phyloP scores from a whole-genome alignment of 345 rosid species.

The Populus simonii region DNA sequence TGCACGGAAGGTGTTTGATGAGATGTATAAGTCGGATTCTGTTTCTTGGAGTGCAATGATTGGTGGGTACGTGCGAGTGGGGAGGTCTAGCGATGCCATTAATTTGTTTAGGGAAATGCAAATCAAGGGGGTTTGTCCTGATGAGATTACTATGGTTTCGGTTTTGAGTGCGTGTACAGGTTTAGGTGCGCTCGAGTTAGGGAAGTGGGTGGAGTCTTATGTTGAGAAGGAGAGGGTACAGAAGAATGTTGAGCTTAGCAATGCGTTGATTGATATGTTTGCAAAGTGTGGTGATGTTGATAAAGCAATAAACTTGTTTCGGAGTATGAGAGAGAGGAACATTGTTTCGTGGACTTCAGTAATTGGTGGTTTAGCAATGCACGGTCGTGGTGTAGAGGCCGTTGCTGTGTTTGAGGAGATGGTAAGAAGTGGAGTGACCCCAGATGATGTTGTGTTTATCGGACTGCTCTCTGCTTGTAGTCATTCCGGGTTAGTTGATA shows the following conservation, averaged over 20 bases:
- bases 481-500: slow-evolving; percentile 25
- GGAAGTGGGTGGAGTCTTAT: slow-evolving; percentile 52
- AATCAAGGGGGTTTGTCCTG: slow-evolving; percentile 38
- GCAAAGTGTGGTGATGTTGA: slow-evolving; percentile 58
- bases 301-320: slow-evolving; percentile 47
- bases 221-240: slow-evolving; percentile 31
- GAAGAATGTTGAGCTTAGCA: slow-evolving; percentile 41
- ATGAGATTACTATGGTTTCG: slow-evolving; percentile 52
- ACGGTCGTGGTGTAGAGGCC: slow-evolving; percentile 55
- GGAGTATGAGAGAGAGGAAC: slow-evolving; percentile 38
- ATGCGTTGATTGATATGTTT: slow-evolving; percentile 52
- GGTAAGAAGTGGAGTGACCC: slow-evolving; percentile 20
- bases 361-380: slow-evolving; percentile 55
- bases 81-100: slow-evolving; percentile 38
- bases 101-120: slow-evolving; percentile 52
- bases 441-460: slow-evolving; percentile 18
- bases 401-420: slow-evolving; percentile 52
- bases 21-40: slow-evolving; percentile 39
- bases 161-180: slow-evolving; percentile 54
- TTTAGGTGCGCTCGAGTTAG: slow-evolving; percentile 57
- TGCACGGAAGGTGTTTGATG: slow-evolving; percentile 51
- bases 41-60: slow-evolving; percentile 63
- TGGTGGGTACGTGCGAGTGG: slow-evolving; percentile 44
- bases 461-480: slow-evolving; percentile 34
- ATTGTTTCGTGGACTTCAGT: slow-evolving; percentile 60